phyloP scores from a whole-genome alignment of 2,329 filamentous ascomycete genomes.

The Arthroderma uncinatum region DNA sequence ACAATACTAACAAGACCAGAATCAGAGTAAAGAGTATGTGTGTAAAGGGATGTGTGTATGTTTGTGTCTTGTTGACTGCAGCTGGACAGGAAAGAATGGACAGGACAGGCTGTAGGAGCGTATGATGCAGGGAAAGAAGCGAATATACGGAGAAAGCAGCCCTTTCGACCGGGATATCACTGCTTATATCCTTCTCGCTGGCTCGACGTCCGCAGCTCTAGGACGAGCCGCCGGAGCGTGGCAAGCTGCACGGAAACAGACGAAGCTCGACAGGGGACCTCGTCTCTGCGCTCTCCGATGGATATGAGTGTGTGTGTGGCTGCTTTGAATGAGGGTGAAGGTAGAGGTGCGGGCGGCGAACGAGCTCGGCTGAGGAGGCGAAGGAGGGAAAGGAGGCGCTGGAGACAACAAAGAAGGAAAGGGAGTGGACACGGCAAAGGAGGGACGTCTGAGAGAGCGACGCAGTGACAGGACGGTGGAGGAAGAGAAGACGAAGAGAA shows the following conservation, averaged over 20 bases:
- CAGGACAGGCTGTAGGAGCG: background rate
- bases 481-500: background rate
- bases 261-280: background rate
- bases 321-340: background rate
- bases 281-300: background rate
- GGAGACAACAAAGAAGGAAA: conserved; percentile 8
- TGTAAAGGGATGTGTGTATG: background rate
- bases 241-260: background rate
- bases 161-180: too few species aligned
- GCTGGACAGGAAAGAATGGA: background rate
- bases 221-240: background rate
- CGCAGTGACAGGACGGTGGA: background rate
- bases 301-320: background rate
- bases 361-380: too few species aligned
- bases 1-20: too few species aligned
- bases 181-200: background rate
- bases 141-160: background rate
- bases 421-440: conserved; percentile 2
- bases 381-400: background rate
- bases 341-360: background rate
- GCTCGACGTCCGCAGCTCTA: background rate
- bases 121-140: background rate
- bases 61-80: background rate
- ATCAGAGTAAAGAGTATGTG: too few species aligned
- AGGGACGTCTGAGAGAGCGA: background rate